Conservation (phyloP, 176 grass and related monocot species). For the Hordeum marinum region DNA sequence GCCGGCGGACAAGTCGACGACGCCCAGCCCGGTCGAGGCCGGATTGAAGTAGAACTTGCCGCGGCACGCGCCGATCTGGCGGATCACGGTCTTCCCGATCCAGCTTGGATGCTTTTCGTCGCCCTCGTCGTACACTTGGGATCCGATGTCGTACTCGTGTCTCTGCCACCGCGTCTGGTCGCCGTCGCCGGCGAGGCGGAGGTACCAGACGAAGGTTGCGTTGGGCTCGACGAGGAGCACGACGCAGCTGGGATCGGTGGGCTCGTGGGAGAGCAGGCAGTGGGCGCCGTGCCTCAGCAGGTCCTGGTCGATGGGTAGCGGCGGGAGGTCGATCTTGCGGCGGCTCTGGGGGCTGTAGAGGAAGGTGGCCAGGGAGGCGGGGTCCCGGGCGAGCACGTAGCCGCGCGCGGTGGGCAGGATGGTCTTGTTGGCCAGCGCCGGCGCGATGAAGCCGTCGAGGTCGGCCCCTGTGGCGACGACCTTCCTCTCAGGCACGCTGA, state of each 20-base stretch:
- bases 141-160: neutral
- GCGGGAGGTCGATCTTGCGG: neutral
- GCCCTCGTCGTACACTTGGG: neutral
- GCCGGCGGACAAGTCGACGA: neutral
- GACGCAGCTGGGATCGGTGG: neutral
- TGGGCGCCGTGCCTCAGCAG: neutral
- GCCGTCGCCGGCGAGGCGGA: neutral
- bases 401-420: neutral
- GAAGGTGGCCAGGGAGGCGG: neutral
- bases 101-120: neutral
- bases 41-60: conserved; percentile 12
- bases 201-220: neutral
- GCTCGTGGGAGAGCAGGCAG: neutral
- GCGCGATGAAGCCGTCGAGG: neutral
- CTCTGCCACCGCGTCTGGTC: neutral
- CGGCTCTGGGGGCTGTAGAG: neutral
- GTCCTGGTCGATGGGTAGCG: neutral
- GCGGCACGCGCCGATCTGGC: neutral
- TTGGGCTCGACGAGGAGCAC: neutral
- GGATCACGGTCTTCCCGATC: neutral
- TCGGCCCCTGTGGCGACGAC: neutral
- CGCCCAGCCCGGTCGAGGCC: neutral
- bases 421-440: neutral
- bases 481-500: neutral
- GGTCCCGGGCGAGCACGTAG: neutral